Conservation (phyloP, 768 basidiomycete genomes). For the Psilocybe azurescens region DNA sequence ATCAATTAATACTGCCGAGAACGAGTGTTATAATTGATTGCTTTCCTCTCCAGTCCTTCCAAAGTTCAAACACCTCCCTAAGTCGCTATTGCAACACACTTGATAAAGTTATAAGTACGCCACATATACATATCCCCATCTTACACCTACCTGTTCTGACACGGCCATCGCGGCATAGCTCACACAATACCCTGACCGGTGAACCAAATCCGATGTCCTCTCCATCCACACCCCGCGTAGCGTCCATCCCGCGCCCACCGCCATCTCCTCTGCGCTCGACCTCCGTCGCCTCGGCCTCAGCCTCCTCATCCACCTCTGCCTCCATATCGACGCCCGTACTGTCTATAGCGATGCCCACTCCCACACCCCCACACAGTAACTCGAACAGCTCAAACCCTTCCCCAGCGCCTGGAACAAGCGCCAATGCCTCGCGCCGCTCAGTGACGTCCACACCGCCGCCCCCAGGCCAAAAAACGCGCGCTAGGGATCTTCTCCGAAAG, state of each 20-base stretch:
- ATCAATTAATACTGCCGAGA: background rate
- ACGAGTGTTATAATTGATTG: background rate
- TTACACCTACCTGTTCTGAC: background rate
- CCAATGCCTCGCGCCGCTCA: background rate
- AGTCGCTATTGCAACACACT: no score
- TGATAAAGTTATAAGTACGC: no score
- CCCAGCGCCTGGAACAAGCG: background rate
- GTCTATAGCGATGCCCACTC: conserved; percentile 1
- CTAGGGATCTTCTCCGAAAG: conserved; percentile 79
- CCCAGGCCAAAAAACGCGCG: conserved; percentile 56
- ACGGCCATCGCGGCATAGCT: background rate
- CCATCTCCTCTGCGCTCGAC: conserved; percentile 29
- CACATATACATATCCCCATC: background rate
- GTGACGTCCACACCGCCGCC: conserved; percentile 10
- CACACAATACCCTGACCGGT: background rate
- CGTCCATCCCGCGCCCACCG: conserved; percentile 29
- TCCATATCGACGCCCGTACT: background rate
- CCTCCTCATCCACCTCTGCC: background rate
- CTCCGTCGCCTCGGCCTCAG: conserved; percentile 9
- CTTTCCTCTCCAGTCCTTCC: background rate
- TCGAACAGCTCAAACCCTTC: background rate
- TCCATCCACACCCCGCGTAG: conserved; percentile 20
- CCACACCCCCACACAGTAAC: conserved; percentile 4
- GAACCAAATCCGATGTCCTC: conserved; percentile 13
- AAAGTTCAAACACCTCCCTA: background rate